Base-by-base conservation (phyloP, 2,329 filamentous ascomycete genomes). In the Talaromyces rugulosus region DNA sequence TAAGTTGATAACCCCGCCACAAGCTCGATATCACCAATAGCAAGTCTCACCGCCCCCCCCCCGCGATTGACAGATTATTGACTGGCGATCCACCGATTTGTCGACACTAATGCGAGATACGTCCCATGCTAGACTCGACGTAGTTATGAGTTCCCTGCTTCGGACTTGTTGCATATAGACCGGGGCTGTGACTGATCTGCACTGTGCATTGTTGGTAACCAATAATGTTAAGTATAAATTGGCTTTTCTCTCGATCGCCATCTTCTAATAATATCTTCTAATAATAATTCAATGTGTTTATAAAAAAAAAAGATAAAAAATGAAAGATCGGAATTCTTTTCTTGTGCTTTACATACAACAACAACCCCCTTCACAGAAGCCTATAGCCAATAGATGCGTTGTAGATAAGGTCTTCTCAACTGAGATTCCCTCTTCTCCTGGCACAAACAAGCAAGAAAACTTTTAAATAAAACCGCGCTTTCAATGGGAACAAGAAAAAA, bases 301-400 rank as follows among this genome's bases (percentile, higher is more conserved):
- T 23, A 12, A 44, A 42, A 57, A 34, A 31, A 23, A 16, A 30
- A 2, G 8, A 18, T 5, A 47, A 16, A 33, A 33, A 31, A 50
- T 40, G 44, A 47, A 47, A 47, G 50, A 53, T 53, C 50, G 50
- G 28, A 53, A 53, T 51, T 52, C 31, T 52, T 58, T 58, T 50
- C 56, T 51, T 40, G 34, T 50, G 50, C 30, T 28, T 56, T 58
- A 58, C 56, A 58, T 50, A 58, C 50, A 58, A 51, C 28, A 55
- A 58, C 30, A 9, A 27, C 36, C 33, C 23, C 27, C 16, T 58
- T 44, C 42, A 34, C 31, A 40, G 44, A 23, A 58, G 30, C 56
- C 50, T 50, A 58, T 23, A 40, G 42, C 42, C 56, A 40, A 58
- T 58, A 52, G 56, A 58, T 58, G 56, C 56, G 47, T 36, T 28